Evolutionary conservation across 192 early-diverging fungal species (phyloP).

Genomic region (Anaeromyces robustus): DNA sequence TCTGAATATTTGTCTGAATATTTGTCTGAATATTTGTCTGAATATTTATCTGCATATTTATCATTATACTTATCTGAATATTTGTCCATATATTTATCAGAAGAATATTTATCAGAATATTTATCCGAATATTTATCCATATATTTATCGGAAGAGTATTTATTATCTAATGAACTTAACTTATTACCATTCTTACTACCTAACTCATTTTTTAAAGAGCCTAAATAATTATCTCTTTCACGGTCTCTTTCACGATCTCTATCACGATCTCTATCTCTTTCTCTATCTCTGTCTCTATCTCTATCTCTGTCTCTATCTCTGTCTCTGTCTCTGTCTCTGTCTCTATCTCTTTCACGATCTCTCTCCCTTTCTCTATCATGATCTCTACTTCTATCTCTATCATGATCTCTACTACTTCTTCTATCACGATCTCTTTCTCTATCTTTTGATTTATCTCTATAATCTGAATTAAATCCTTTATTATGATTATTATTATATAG

Average conservation of each 20-base stretch:
- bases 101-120: too few relatives aligned
- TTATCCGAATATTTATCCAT: too few relatives aligned
- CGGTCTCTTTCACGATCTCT: not conserved
- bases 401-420: not conserved
- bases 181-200: not conserved
- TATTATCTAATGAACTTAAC: not conserved
- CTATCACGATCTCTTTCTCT: not conserved
- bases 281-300: not conserved
- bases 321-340: not conserved
- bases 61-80: not conserved
- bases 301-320: not conserved
- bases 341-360: not conserved
- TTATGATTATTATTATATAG: not conserved
- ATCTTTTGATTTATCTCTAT: not conserved
- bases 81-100: not conserved
- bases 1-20: too few relatives aligned
- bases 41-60: too few relatives aligned
- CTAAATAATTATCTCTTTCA: not conserved
- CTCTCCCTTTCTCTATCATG: not conserved
- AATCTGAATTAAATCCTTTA: not conserved
- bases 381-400: not conserved
- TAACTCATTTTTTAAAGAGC: not conserved
- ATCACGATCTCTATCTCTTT: not conserved
- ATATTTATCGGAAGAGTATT: not conserved
- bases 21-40: too few relatives aligned